phyloP scores from a whole-genome alignment of 306 rosid species.

The Geum urbanum region DNA sequence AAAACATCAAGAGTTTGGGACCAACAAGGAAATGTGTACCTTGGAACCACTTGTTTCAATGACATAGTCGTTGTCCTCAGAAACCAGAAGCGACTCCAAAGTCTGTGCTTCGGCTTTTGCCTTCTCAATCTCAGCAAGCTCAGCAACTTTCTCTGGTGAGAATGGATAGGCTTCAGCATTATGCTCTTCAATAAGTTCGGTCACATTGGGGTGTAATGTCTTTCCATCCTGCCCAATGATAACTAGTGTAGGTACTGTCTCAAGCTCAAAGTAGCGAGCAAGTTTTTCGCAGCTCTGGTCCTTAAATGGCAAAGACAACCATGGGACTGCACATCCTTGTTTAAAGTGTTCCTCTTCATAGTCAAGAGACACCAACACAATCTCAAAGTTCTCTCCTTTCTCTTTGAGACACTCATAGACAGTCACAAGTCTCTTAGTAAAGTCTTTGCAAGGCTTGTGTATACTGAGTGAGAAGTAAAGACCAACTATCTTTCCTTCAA shows the following conservation, averaged over 20 bases:
- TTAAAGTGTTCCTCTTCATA: slow-evolving; percentile 32
- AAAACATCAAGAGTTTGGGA: neutral
- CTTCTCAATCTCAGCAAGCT: slow-evolving; percentile 44
- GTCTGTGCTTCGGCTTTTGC: slow-evolving; percentile 42
- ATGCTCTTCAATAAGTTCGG: slow-evolving; percentile 38
- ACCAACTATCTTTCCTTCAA: slow-evolving; percentile 48
- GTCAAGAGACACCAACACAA: slow-evolving; percentile 44
- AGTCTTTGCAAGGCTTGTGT: slow-evolving; percentile 24
- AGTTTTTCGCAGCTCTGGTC: slow-evolving; percentile 35
- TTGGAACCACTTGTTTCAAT: slow-evolving; percentile 34
- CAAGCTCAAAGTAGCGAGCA: slow-evolving; percentile 39
- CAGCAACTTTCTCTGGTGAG: slow-evolving; percentile 34
- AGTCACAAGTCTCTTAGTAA: slow-evolving; percentile 35
- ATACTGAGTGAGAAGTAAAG: slow-evolving; percentile 33
- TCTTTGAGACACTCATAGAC: slow-evolving; percentile 34
- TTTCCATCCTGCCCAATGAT: slow-evolving; percentile 49
- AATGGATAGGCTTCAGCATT: slow-evolving; percentile 47
- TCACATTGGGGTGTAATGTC: slow-evolving; percentile 37
- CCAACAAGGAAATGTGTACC: slow-evolving; percentile 23
- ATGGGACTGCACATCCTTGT: slow-evolving; percentile 32
- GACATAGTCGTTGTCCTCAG: slow-evolving; percentile 36
- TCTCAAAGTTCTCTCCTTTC: slow-evolving; percentile 50
- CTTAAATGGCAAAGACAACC: slow-evolving; percentile 48
- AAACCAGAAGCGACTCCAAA: slow-evolving; percentile 43
- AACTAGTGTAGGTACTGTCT: slow-evolving; percentile 31